Evolutionary conservation across 2,329 filamentous ascomycete species (phyloP).

Genomic region (Thermothelomyces thermophilus): DNA sequence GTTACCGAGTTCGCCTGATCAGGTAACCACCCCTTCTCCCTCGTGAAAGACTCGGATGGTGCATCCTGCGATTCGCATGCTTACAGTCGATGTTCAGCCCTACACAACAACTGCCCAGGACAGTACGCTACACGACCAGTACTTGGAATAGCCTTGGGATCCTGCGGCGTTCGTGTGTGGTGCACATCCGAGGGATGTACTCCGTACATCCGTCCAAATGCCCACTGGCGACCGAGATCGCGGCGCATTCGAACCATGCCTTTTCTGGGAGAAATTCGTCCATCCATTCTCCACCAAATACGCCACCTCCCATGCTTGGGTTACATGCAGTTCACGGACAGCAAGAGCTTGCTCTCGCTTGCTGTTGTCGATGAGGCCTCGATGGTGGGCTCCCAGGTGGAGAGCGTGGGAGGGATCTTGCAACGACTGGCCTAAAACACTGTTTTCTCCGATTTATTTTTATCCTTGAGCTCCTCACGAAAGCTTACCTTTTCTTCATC

Average conservation of each 20-base stretch:
- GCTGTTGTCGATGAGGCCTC: not conserved
- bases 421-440: not conserved
- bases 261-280: not conserved
- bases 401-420: not conserved
- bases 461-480: not conserved
- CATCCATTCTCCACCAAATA: conserved; percentile 10
- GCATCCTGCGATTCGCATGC: not conserved
- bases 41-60: not conserved
- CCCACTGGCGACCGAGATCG: conserved; percentile 8
- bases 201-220: too few species aligned
- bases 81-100: conserved; percentile 7
- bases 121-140: too few species aligned
- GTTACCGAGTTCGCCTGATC: not conserved
- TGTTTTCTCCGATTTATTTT: conserved; percentile 11
- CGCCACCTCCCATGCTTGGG: conserved; percentile 7
- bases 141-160: not conserved
- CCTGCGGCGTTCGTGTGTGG: not conserved
- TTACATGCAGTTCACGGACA: conserved; percentile 13
- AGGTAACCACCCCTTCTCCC: not conserved
- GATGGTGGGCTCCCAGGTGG: not conserved
- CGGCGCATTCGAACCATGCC: conserved; percentile 1
- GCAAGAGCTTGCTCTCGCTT: not conserved
- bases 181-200: too few species aligned
- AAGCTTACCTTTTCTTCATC: not conserved
- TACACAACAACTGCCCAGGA: too few species aligned